Evolutionary conservation across 1,139 yeast species (phyloP).

Genomic region (Zhuliangozyma blackwelliae): DNA sequence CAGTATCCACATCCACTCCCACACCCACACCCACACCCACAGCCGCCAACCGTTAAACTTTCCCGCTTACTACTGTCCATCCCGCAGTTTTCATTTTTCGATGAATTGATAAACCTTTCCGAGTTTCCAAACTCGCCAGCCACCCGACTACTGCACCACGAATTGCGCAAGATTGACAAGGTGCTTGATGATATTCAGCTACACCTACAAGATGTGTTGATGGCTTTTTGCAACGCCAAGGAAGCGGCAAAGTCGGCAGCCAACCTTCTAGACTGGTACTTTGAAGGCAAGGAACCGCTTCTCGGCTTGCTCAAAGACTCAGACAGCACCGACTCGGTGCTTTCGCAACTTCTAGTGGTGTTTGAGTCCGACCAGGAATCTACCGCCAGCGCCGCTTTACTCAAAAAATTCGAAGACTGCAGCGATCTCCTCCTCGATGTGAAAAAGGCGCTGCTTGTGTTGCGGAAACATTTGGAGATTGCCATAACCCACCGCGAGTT

Average conservation of each 20-base stretch:
- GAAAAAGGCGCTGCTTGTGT: slow-evolving; percentile 29
- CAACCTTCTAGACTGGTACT: slow-evolving; percentile 38
- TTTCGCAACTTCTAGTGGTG: slow-evolving; percentile 33
- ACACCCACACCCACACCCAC: too few relatives aligned
- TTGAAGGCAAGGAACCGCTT: slow-evolving; percentile 44
- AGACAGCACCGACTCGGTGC: slow-evolving; percentile 43
- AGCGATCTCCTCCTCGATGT: slow-evolving; percentile 40
- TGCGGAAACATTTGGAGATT: slow-evolving; percentile 47
- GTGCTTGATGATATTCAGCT: slow-evolving; percentile 28
- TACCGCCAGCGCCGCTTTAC: slow-evolving; percentile 8
- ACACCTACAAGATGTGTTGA: slow-evolving; percentile 21
- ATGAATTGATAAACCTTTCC: slow-evolving; percentile 19
- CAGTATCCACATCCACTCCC: too few relatives aligned
- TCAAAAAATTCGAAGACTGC: slow-evolving; percentile 27
- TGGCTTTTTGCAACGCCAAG: slow-evolving; percentile 14
- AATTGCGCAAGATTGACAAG: slow-evolving; percentile 26
- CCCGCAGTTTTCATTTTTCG: slow-evolving; percentile 30
- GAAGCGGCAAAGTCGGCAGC: slow-evolving; percentile 4
- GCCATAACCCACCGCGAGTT: slow-evolving; percentile 59
- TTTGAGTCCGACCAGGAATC: slow-evolving; percentile 20
- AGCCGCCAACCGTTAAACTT: slow-evolving; percentile 1
- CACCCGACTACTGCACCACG: slow-evolving; percentile 22
- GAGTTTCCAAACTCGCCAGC: slow-evolving; percentile 5
- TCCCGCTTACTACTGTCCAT: slow-evolving; percentile 11
- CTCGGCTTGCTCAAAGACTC: slow-evolving; percentile 33